A percentile compares a stretch with the other conserved stretches of the same genome.
These are phyloP conservation scores for Dactylellina parvicollis DNA, from an alignment of 2,329 filamentous ascomycete species.

Conservation along the genomic window DNA sequence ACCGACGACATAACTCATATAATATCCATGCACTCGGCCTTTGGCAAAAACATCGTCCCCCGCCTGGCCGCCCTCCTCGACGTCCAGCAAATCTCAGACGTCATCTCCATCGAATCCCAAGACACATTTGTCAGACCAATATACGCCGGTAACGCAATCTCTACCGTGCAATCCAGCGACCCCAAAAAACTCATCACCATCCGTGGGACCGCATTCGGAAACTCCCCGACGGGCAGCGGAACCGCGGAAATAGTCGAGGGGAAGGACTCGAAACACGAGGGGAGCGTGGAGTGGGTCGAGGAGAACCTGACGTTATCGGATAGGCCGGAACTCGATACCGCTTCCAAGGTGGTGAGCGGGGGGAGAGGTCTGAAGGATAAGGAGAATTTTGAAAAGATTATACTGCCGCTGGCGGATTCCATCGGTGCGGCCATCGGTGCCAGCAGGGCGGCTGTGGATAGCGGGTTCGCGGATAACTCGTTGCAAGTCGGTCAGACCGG, in stretches of 20 bases:
- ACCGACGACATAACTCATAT: conserved; percentile 94
- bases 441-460: conserved; percentile 93
- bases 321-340: conserved; percentile 91
- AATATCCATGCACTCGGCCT: conserved; percentile 88
- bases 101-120: conserved; percentile 84
- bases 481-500: conserved; percentile 98
- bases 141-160: conserved; percentile 96
- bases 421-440: conserved; percentile 96
- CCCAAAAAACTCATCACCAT: conserved; percentile 88
- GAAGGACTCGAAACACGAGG: conserved; percentile 79
- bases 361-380: conserved; percentile 96
- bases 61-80: conserved; percentile 91
- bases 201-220: conserved; percentile 88
- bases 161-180: conserved; percentile 92
- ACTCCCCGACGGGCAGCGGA: conserved; percentile 73
- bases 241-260: conserved; percentile 77
- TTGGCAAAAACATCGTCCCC: conserved; percentile 94
- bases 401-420: conserved; percentile 89
- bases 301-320: conserved; percentile 94
- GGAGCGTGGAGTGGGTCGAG: conserved; percentile 85
- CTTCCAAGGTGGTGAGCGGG: conserved; percentile 87
- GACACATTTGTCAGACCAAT: conserved; percentile 96
- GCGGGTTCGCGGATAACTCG: conserved; percentile 97
- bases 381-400: conserved; percentile 93
- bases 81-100: conserved; percentile 91